A percentile compares a stretch with the other conserved stretches of the same genome.
phyloP scores from a whole-genome alignment of 2,329 filamentous ascomycete genomes.

The Colletotrichum zoysiae region DNA sequence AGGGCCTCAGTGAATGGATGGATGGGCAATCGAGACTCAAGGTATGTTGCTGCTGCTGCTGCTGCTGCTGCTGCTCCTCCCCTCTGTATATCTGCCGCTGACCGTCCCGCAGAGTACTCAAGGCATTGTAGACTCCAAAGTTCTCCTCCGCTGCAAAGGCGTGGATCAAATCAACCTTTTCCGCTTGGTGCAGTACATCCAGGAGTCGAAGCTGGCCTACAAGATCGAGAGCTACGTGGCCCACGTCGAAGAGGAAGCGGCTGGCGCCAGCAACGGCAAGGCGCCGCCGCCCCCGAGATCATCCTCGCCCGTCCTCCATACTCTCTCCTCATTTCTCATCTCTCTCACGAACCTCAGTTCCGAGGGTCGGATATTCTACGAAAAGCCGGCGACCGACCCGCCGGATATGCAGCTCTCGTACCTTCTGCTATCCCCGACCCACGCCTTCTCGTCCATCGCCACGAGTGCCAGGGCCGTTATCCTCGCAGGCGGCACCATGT shows the following conservation, averaged over 20 bases:
- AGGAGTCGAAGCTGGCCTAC: conserved; percentile 91
- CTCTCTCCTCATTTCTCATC: conserved; percentile 73
- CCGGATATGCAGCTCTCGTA: conserved; percentile 78
- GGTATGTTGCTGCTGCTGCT: conserved; percentile 50
- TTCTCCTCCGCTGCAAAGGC: conserved; percentile 84
- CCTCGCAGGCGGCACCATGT: conserved; percentile 96
- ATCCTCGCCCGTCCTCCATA: conserved; percentile 66
- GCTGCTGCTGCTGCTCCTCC: conserved; percentile 16
- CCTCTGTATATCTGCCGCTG: not conserved
- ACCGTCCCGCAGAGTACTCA: conserved; percentile 60
- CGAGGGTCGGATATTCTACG: conserved; percentile 75
- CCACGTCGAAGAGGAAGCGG: conserved; percentile 66
- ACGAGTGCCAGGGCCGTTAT: conserved; percentile 88
- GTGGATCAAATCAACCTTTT: conserved; percentile 96
- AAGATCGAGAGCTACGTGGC: conserved; percentile 92
- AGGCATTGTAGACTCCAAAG: conserved; percentile 77
- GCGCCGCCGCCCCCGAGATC: conserved; percentile 48
- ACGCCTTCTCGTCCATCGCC: conserved; percentile 90
- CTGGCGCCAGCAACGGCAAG: conserved; percentile 45
- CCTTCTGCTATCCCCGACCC: conserved; percentile 88
- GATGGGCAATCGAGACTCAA: conserved; percentile 63
- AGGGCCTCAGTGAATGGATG: conserved; percentile 80
- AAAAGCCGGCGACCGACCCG: conserved; percentile 54
- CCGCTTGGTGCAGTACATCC: conserved; percentile 87
- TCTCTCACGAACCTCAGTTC: conserved; percentile 88